These are phyloP conservation scores for Trametes gibbosa DNA, from an alignment of 768 basidiomycete genomes.

Conservation along the genomic window DNA sequence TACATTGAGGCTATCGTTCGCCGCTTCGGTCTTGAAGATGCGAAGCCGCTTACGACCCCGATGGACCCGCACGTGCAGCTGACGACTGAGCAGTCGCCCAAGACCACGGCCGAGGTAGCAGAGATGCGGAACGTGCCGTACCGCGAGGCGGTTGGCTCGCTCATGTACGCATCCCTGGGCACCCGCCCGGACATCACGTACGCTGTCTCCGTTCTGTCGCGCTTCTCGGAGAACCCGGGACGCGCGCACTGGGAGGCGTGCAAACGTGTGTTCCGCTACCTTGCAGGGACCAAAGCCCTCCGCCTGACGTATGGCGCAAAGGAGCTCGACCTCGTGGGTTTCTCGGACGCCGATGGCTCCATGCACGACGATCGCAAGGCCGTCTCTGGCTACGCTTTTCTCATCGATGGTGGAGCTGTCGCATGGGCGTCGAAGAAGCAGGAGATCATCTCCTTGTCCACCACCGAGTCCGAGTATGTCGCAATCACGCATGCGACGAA, in stretches of 20 bases:
- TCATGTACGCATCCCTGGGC: conserved; percentile 17
- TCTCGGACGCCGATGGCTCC: conserved; percentile 10
- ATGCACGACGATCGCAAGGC: conserved; percentile 1
- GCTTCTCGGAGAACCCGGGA: conserved; percentile 11
- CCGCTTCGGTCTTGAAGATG: conserved; percentile 24
- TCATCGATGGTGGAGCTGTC: conserved; percentile 29
- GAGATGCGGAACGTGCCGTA: conserved; percentile 19
- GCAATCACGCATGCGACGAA: too few relatives aligned
- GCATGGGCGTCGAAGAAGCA: conserved; percentile 39
- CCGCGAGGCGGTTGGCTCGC: conserved; percentile 4
- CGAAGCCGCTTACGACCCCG: conserved; percentile 22
- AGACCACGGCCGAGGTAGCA: background rate
- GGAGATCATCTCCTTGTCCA: conserved; percentile 29
- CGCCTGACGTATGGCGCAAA: background rate
- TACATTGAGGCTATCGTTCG: conserved; percentile 24
- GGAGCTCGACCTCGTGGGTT: background rate
- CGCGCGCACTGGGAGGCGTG: conserved; percentile 23
- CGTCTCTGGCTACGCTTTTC: conserved; percentile 26
- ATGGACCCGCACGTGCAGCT: conserved; percentile 15
- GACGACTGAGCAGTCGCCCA: background rate
- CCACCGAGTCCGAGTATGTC: too few relatives aligned
- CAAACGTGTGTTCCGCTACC: conserved; percentile 27
- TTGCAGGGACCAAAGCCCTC: conserved; percentile 26
- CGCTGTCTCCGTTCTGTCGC: conserved; percentile 13
- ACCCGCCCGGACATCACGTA: conserved; percentile 25